A percentile compares a stretch with the other conserved stretches of the same genome.
Evolutionary conservation across 2,329 filamentous ascomycete genomes (phyloP).

Genomic region (Elsinoe ampelina): DNA sequence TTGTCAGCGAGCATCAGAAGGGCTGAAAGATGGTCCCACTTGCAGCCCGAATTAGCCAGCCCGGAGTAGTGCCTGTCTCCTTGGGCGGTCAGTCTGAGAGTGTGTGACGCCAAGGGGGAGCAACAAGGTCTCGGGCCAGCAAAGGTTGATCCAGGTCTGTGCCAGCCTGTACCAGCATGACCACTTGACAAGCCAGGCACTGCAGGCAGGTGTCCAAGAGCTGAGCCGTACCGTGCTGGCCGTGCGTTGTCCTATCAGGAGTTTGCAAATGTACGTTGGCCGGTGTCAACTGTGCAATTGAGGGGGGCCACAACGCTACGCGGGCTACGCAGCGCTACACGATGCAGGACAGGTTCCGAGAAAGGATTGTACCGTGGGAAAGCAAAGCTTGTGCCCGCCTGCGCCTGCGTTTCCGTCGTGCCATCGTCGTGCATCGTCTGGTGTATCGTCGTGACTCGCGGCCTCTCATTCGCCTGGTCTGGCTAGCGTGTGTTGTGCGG

Average conservation of each 20-base stretch:
- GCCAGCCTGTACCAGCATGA: slow-evolving; percentile 3
- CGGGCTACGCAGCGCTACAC: too few relatives aligned
- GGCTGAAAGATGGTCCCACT: neutral
- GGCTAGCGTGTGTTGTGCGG: slow-evolving; percentile 9
- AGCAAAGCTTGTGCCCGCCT: slow-evolving; percentile 9
- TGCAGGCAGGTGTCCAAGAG: neutral
- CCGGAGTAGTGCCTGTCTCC: neutral
- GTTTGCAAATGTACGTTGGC: neutral
- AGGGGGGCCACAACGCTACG: slow-evolving; percentile 9
- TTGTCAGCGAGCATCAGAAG: neutral
- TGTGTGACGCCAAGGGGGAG: neutral
- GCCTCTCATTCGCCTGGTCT: slow-evolving; percentile 9
- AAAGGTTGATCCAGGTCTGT: slow-evolving; percentile 8
- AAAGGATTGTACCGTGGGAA: slow-evolving; percentile 9
- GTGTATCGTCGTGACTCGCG: slow-evolving; percentile 2
- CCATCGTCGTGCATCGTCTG: slow-evolving; percentile 10
- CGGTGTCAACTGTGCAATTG: slow-evolving; percentile 7
- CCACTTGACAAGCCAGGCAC: neutral
- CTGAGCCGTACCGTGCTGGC: slow-evolving; percentile 8
- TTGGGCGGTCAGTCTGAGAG: neutral
- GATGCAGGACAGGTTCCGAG: neutral
- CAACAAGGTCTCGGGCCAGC: slow-evolving; percentile 8
- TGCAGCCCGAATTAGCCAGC: slow-evolving; percentile 3
- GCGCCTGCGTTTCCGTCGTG: slow-evolving; percentile 12
- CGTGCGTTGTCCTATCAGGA: slow-evolving; percentile 2